A percentile compares a stretch with the other conserved stretches of the same genome.
These are phyloP conservation scores for Phytophthora sp. DNA, from an alignment of 352 stramenopile genomes.

Conservation along the genomic window DNA sequence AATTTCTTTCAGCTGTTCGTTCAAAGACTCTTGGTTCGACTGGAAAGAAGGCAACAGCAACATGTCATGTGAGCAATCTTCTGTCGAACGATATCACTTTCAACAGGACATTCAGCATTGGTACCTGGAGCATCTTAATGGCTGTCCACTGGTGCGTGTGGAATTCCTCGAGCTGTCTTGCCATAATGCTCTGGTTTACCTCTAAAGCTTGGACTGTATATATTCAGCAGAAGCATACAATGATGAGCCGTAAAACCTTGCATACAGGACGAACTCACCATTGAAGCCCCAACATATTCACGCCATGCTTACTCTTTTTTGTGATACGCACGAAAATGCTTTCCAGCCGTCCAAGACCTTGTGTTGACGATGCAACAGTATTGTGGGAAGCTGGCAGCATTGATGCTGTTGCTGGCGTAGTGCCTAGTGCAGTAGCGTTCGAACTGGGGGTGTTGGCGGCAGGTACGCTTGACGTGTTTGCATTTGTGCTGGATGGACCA, in stretches of 20 bases:
- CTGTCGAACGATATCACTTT: not conserved
- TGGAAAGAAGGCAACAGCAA: constrained; percentile 24
- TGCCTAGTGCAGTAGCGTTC: constrained; percentile 27
- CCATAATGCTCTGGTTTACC: constrained; percentile 66
- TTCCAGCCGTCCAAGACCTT: constrained; percentile 73
- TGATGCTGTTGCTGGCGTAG: constrained; percentile 12
- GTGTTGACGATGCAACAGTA: constrained; percentile 31
- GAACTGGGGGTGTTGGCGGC: constrained; percentile 6
- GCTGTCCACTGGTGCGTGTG: constrained; percentile 48
- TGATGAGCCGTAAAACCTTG: not conserved
- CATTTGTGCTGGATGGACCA: constrained; percentile 10
- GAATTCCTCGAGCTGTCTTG: constrained; percentile 63
- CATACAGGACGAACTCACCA: not conserved
- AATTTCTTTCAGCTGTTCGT: constrained; percentile 63
- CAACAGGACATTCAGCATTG: no score
- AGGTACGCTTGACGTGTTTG: constrained; percentile 21
- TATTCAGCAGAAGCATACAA: constrained; percentile 1
- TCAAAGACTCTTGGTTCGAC: constrained; percentile 55
- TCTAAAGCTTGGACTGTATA: constrained; percentile 73
- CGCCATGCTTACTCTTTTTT: constrained; percentile 71
- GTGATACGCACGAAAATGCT: constrained; percentile 88
- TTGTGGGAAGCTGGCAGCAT: constrained; percentile 19
- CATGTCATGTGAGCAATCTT: constrained; percentile 6
- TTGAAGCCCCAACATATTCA: not conserved
- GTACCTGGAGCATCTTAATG: constrained; percentile 52